phyloP scores from a whole-genome alignment of 192 early-diverging fungal species.

The Mycoemilia scoparia region DNA sequence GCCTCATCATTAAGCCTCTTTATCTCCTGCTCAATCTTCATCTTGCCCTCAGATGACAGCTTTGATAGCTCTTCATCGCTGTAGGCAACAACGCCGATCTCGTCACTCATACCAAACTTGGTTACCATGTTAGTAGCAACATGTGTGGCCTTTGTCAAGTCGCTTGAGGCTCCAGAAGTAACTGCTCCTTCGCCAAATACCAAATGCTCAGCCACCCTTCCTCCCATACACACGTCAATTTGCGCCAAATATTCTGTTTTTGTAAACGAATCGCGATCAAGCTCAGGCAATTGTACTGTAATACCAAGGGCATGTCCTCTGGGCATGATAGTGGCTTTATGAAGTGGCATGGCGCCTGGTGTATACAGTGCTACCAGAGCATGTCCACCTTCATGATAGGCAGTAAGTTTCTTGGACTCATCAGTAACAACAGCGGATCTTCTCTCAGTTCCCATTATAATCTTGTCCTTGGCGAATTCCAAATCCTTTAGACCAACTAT shows the following conservation, averaged over 20 bases:
- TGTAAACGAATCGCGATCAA: constrained; percentile 63
- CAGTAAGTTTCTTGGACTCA: constrained; percentile 71
- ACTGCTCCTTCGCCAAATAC: constrained; percentile 89
- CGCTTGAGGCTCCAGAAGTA: constrained; percentile 82
- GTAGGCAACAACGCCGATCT: constrained; percentile 67
- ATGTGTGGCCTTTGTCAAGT: constrained; percentile 76
- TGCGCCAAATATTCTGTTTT: constrained; percentile 69
- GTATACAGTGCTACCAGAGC: constrained; percentile 88
- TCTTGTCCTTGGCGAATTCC: constrained; percentile 96
- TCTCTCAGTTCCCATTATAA: constrained; percentile 95
- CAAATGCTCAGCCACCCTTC: constrained; percentile 92
- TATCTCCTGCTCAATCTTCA: constrained; percentile 73
- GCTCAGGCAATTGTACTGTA: constrained; percentile 87
- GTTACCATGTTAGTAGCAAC: constrained; percentile 85
- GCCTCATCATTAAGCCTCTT: constrained; percentile 52
- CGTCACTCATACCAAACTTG: constrained; percentile 87
- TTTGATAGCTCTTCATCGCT: constrained; percentile 53
- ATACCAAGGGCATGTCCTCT: constrained; percentile 61
- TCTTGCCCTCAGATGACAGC: constrained; percentile 55
- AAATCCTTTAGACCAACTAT: constrained; percentile 64
- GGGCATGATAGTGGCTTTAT: constrained; percentile 98
- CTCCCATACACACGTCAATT: constrained; percentile 95
- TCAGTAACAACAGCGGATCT: constrained; percentile 79
- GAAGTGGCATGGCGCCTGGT: constrained; percentile 84
- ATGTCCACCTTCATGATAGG: constrained; percentile 98